phyloP scores from a whole-genome alignment of 495 filamentous ascomycete species.

The Penicillium samsonianum region DNA sequence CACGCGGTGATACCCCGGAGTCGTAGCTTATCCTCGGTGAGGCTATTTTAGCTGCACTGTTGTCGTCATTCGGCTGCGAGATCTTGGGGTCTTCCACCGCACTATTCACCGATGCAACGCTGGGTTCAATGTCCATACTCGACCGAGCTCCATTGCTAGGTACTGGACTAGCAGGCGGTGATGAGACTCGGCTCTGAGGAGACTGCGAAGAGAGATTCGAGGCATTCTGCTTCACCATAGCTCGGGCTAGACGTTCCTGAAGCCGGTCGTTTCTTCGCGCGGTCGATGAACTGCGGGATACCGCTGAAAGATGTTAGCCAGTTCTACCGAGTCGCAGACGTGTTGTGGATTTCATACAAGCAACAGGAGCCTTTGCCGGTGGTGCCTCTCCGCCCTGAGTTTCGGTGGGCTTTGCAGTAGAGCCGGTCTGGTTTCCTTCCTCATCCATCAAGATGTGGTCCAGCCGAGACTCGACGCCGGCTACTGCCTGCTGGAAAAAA shows the following conservation, averaged over 20 bases:
- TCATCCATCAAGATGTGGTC: constrained; percentile 89
- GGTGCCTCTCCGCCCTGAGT: constrained; percentile 15
- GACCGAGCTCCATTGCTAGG: constrained; percentile 39
- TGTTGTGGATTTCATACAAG: constrained; percentile 19
- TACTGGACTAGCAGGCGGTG: constrained; percentile 38
- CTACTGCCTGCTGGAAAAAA: constrained; percentile 88
- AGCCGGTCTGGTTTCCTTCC: constrained; percentile 45
- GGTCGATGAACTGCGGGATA: constrained; percentile 55
- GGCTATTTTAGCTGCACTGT: background rate
- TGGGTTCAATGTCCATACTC: constrained; percentile 43
- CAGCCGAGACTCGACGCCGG: constrained; percentile 88
- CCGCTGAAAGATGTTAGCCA: constrained; percentile 37
- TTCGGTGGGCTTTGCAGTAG: constrained; percentile 28
- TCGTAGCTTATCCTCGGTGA: constrained; percentile 36
- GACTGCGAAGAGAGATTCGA: constrained; percentile 33
- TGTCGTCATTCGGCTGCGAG: constrained; percentile 18
- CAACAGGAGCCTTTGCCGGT: constrained; percentile 22
- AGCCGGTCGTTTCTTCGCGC: constrained; percentile 70
- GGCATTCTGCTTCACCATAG: constrained; percentile 52
- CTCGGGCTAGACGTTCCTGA: constrained; percentile 80
- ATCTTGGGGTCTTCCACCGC: constrained; percentile 21
- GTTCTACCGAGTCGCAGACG: background rate
- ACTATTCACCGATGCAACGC: constrained; percentile 22
- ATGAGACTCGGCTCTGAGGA: constrained; percentile 35
- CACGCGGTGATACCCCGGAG: constrained; percentile 32